Conservation (phyloP, 805 yeast genomes). For the Myxozyma neglecta region DNA sequence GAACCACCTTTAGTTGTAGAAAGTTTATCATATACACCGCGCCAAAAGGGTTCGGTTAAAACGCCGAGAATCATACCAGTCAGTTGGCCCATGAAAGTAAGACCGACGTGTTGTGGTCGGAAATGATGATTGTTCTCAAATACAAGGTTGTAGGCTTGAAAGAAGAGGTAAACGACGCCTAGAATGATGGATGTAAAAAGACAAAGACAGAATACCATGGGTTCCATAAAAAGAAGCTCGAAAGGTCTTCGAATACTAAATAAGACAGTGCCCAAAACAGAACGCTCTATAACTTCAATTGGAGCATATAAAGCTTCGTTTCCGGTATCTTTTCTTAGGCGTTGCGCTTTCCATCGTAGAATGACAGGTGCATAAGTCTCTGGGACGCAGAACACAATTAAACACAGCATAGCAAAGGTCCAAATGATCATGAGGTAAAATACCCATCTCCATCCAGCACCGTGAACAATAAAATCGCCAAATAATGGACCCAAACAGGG, state of each 20-base stretch:
- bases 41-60: constrained; percentile 52
- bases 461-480: constrained; percentile 55
- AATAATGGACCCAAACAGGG: constrained; percentile 68
- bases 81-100: constrained; percentile 61
- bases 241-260: constrained; percentile 56
- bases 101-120: constrained; percentile 57
- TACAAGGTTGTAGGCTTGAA: constrained; percentile 60
- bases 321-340: constrained; percentile 50
- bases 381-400: constrained; percentile 52
- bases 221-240: constrained; percentile 49
- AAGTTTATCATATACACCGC: constrained; percentile 69
- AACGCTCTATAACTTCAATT: constrained; percentile 43
- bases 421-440: constrained; percentile 53
- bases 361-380: constrained; percentile 88
- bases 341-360: constrained; percentile 62
- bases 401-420: constrained; percentile 22
- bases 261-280: constrained; percentile 44
- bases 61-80: constrained; percentile 52
- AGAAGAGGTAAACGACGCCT: constrained; percentile 60
- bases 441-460: constrained; percentile 69
- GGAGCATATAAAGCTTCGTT: constrained; percentile 46
- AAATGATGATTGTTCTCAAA: constrained; percentile 52
- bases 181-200: constrained; percentile 57
- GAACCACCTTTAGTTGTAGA: constrained; percentile 44
- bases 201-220: constrained; percentile 56